Evolutionary conservation across 495 filamentous ascomycete species (phyloP).

Genomic region (Penicillium mononematosum): DNA sequence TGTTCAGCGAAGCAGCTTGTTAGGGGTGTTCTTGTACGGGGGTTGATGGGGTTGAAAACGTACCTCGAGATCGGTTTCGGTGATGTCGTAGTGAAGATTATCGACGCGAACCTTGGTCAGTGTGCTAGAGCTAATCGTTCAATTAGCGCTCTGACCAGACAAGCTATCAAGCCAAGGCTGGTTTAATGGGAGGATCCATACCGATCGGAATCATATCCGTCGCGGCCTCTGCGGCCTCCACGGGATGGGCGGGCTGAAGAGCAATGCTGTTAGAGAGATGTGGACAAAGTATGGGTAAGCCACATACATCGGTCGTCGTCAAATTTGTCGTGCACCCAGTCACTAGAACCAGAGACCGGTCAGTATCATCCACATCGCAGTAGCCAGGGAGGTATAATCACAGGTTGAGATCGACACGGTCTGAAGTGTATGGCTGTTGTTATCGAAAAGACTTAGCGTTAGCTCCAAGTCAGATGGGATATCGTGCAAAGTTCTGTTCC

Average conservation of each 20-base stretch:
- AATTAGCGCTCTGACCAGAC: slow-evolving; percentile 20
- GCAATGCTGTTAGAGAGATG: slow-evolving; percentile 22
- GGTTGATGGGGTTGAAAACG: slow-evolving; percentile 9
- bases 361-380: slow-evolving; percentile 16
- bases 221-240: slow-evolving; percentile 37
- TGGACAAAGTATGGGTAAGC: slow-evolving; percentile 28
- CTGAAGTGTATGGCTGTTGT: slow-evolving; percentile 56
- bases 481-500: slow-evolving; percentile 45
- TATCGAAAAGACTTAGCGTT: slow-evolving; percentile 49
- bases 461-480: slow-evolving; percentile 53
- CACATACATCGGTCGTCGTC: slow-evolving; percentile 56
- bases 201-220: slow-evolving; percentile 52
- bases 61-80: slow-evolving; percentile 82
- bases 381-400: slow-evolving; percentile 26
- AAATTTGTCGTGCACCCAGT: slow-evolving; percentile 90
- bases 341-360: slow-evolving; percentile 47
- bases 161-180: not conserved
- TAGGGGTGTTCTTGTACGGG: slow-evolving; percentile 1
- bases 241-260: slow-evolving; percentile 40
- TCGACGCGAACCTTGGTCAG: slow-evolving; percentile 80
- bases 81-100: slow-evolving; percentile 92
- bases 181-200: slow-evolving; percentile 32
- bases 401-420: slow-evolving; percentile 57
- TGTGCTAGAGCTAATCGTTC: slow-evolving; percentile 32
- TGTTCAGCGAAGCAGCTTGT: slow-evolving; percentile 29